A percentile compares a stretch with the other conserved stretches of the same genome.
phyloP scores from a whole-genome alignment of 257 asterid species.

The Plantago elongata region DNA sequence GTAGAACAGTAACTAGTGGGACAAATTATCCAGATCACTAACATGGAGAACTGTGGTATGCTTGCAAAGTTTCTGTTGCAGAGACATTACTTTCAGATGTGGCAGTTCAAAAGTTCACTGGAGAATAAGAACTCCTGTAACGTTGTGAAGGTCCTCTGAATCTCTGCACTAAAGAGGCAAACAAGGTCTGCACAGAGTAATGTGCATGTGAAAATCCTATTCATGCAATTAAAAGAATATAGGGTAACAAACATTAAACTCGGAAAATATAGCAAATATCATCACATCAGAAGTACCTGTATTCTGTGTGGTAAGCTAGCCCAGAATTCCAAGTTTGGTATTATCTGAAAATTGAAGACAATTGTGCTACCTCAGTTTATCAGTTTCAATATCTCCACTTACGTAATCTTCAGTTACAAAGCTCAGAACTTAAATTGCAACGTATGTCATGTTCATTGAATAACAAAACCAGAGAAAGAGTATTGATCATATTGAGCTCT shows the following conservation, averaged over 20 bases:
- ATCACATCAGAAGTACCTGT: constrained; percentile 42
- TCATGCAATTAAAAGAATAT: background rate
- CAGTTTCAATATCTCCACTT: background rate
- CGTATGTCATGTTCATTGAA: background rate
- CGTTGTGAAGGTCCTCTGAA: constrained; percentile 79
- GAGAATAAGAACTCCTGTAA: constrained; percentile 81
- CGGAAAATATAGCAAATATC: background rate
- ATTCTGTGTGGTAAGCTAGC: constrained; percentile 69
- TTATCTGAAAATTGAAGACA: constrained; percentile 43
- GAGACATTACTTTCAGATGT: no score
- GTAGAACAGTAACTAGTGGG: no score
- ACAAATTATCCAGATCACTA: no score
- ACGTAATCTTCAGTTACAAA: background rate
- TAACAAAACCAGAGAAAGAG: constrained; percentile 1
- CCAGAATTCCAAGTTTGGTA: constrained; percentile 94
- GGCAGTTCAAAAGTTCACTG: constrained; percentile 59
- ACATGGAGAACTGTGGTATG: no score
- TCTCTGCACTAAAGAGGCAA: constrained; percentile 51
- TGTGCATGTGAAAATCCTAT: constrained; percentile 3
- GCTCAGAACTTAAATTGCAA: background rate
- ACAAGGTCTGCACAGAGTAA: constrained; percentile 41
- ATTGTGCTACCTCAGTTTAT: background rate
- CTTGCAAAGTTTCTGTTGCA: no score
- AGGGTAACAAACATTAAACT: background rate
- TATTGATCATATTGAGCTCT: constrained; percentile 1